Base-by-base conservation (phyloP, 2,329 filamentous ascomycete genomes). In the Botrytis elliptica region DNA sequence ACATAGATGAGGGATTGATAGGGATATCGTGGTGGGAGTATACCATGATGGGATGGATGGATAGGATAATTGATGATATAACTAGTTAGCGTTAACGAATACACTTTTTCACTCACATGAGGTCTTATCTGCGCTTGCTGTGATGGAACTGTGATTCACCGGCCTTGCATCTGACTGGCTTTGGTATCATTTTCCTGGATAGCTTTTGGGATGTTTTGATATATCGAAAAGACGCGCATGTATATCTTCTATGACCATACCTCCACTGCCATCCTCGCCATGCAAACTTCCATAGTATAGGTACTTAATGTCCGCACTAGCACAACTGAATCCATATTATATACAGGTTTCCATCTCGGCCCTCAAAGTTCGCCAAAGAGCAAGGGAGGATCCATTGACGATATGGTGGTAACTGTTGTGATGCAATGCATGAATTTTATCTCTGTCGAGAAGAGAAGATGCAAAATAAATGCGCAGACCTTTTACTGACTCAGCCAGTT, bases 51-150 rank as follows among this genome's bases (percentile, higher is more conserved):
- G 73, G n/a, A 73, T 64, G 60, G 36, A 44, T 69, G 16, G 72
- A 69, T 71, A 74, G 67, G 72, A 73, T 71, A 74, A 64, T 29
- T 69, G 73, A 74, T 63, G 71, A 74, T 74, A 59, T 44, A 46
- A 38, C 49, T 70, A 36, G n/a, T 65, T 70, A 62, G 76, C 77
- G 72, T 76, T 75, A 69, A 69, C 66, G 66, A 69, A 69, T 42
- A 59, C n/a, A 44, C 33, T 16, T 71, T 57, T 40, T 40, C 44
- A 33, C 16, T 42, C 16, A 52, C 4, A 57, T 33, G 18, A 49
- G 22, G 4, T 40, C 9, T 52, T 0, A 40, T 29, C 5, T 8
- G 16, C 52, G 14, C 16, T 29, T 38, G 42, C 22, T 68, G 44
- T 36, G 29, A 8, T 36, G 18, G 20, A 25, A 49, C 22, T 20